Evolutionary conservation across 495 filamentous ascomycete genomes (phyloP), one percentile per base, ranked within the genome.

Genomic region (Aspergillus nanangensis): DNA sequence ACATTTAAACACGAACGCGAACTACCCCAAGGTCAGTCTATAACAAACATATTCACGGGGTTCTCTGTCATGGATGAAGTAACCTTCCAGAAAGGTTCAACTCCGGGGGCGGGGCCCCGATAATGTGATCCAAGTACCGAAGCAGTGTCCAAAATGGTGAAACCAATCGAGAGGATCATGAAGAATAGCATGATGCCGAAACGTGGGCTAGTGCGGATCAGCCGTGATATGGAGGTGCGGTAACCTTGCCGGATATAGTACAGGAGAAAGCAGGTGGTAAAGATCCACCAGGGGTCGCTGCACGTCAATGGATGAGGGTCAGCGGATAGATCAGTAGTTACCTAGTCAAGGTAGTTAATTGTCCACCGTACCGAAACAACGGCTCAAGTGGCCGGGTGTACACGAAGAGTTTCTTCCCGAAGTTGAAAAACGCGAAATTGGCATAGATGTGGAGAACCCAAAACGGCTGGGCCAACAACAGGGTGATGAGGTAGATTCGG

Each of bases 201-300:
- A 3, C 74, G 66, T 9, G 74, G 74, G 13, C 67, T 69, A 17
- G 67, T 56, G 8, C 57, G 51, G 14, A 75, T 61, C 15, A 65
- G 25, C 25, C 11, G 25, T 5, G 25, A 11, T 29, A 29, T 5
- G 11, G 25, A 11, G 11, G 7, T 7, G 25, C 67, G 57, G 48
- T 77, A 77, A 13, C 57, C 48, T 13, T 43, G 62, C 43, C 66
- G 64, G 43, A 77, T 71, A 25, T 56, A 65, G 52, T 64, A 72
- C 45, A 76, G 59, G 7, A 77, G 60, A 9, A 35, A 55, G 31
- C 65, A 51, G 10, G 56, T 62, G 3, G 68, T 75, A 49, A 67
- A 72, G 29, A 77, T 61, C 74, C 73, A 77, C 73, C 71, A 77
- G 2, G 74, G 73, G 44, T 77, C 74, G 3, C 69, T 67, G 21